Percentiles rank a stretch among this genome's conserved stretches.
Conservation (phyloP, 1,284 basidiomycete genomes). For the Ustilago lituana region DNA sequence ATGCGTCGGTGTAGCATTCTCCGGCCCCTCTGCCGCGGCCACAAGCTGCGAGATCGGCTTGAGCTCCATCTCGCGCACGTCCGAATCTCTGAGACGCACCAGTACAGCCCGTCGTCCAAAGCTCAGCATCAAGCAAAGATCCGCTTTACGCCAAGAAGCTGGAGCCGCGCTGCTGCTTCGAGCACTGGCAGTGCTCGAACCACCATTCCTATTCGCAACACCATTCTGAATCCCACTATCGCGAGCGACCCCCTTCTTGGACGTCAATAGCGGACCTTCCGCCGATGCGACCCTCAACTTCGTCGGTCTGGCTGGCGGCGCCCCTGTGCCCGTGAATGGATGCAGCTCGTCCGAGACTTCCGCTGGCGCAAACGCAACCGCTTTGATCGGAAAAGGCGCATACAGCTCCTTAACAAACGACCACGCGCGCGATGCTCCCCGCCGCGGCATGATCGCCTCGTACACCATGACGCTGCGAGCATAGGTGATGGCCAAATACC, state of each 20-base stretch:
- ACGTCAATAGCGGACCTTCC: slow-evolving; percentile 32
- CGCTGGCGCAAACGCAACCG: slow-evolving; percentile 41
- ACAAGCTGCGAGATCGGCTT: slow-evolving; percentile 33
- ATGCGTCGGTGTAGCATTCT: slow-evolving; percentile 1
- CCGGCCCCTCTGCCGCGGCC: slow-evolving; percentile 1
- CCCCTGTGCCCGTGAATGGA: slow-evolving; percentile 2
- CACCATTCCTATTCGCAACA: neutral
- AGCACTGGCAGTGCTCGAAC: slow-evolving; percentile 4
- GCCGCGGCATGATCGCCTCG: slow-evolving; percentile 44
- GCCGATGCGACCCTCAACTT: slow-evolving; percentile 34
- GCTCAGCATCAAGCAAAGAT: slow-evolving; percentile 53
- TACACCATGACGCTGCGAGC: slow-evolving; percentile 52
- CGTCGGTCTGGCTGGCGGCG: slow-evolving; percentile 12
- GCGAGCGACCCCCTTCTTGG: slow-evolving; percentile 21
- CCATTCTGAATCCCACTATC: slow-evolving; percentile 7
- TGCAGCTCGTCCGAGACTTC: slow-evolving; percentile 23
- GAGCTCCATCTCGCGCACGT: slow-evolving; percentile 55
- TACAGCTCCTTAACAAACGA: slow-evolving; percentile 54
- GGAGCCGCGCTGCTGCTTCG: slow-evolving; percentile 23
- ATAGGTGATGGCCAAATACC: slow-evolving; percentile 55
- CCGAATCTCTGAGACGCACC: slow-evolving; percentile 49
- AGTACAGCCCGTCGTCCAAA: slow-evolving; percentile 52
- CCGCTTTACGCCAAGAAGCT: slow-evolving; percentile 46
- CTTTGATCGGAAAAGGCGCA: slow-evolving; percentile 47
- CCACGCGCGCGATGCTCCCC: slow-evolving; percentile 42